Base-by-base conservation (phyloP, 2,329 filamentous ascomycete genomes). In the Lomentospora prolificans region DNA sequence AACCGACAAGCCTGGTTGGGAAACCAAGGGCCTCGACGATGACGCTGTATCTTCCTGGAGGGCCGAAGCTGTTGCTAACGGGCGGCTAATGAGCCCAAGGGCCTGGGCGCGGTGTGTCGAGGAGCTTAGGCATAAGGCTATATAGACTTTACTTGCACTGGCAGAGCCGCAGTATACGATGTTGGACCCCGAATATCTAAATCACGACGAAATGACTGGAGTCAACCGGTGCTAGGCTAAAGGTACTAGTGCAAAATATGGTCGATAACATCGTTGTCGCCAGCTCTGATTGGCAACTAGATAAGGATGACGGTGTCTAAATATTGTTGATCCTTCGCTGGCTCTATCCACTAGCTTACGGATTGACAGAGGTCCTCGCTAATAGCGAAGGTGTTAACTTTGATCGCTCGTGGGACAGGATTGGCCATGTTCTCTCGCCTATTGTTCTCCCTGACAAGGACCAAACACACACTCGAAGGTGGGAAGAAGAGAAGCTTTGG, bases 1-100 rank as follows among this genome's bases (percentile, higher is more conserved):
- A 22, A 58, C 57, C 4, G 57, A 58, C 31, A 48, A 30, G n/a
- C 51, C 51, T 6, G 31, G 10, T 9, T 58, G 57, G 57, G 28
- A 53, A 12, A 28, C 27, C 17, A 36, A 51, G n/a, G n/a, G 57
- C 14, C 31, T 52, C 27, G 39, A 57, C 17, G 51, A 28, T 4
- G 55, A 46, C 17, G 7, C 55, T 7, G 52, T 52, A 4, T 51
- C 53, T 30, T 10, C 30, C 2, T 57, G 51, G 55, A 48, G 41
- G 19, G 12, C 17, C 6, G 55, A 57, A 14, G 24, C 25, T 1
- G 8, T 31, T 1, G 27, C 33, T 9, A 12, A 8, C 17, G 55
- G 44, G 48, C 46, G 9, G 33, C n/a, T 54, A 22, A 44, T 46
- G 22, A 54, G 52, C 7, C 7, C 4, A 19, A 8, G 24, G 22